phyloP scores from a whole-genome alignment of 768 basidiomycete species.

The Pisolithus microcarpus region DNA sequence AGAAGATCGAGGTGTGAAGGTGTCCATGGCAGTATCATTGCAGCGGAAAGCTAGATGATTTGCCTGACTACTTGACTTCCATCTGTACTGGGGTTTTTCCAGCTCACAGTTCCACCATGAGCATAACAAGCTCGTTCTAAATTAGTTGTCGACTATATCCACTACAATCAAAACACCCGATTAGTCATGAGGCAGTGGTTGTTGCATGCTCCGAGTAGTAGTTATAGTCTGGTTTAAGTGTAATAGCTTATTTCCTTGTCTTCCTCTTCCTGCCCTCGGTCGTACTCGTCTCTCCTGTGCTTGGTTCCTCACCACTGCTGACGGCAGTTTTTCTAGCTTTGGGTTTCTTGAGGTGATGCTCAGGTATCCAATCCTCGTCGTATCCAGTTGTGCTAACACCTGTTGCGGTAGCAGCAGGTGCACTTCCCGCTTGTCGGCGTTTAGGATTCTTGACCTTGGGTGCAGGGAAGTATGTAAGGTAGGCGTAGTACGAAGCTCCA shows the following conservation, averaged over 20 bases:
- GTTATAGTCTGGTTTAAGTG: neutral
- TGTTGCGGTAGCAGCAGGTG: conserved; percentile 52
- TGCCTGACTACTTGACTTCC: too few relatives aligned
- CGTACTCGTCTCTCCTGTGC: conserved; percentile 58
- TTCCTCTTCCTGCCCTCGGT: conserved; percentile 43
- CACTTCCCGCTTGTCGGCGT: conserved; percentile 37
- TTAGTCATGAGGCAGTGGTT: neutral
- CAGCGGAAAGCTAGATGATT: too few relatives aligned
- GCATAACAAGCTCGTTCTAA: conserved; percentile 2
- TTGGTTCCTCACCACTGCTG: conserved; percentile 60
- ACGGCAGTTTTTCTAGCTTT: conserved; percentile 44
- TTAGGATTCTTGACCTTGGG: conserved; percentile 46
- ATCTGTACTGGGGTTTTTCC: neutral
- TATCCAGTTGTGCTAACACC: conserved; percentile 66
- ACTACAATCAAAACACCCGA: neutral
- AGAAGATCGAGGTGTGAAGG: conserved; percentile 54
- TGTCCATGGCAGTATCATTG: neutral
- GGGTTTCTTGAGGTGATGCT: conserved; percentile 70
- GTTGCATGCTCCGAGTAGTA: neutral
- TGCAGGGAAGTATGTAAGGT: conserved; percentile 57
- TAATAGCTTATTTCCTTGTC: conserved; percentile 40
- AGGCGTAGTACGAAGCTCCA: conserved; percentile 57
- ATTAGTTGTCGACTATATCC: conserved; percentile 3
- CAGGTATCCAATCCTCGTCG: conserved; percentile 90
- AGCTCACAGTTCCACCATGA: neutral